phyloP scores from a whole-genome alignment of 2,329 filamentous ascomycete genomes.

The Metarhizium guizhouense region DNA sequence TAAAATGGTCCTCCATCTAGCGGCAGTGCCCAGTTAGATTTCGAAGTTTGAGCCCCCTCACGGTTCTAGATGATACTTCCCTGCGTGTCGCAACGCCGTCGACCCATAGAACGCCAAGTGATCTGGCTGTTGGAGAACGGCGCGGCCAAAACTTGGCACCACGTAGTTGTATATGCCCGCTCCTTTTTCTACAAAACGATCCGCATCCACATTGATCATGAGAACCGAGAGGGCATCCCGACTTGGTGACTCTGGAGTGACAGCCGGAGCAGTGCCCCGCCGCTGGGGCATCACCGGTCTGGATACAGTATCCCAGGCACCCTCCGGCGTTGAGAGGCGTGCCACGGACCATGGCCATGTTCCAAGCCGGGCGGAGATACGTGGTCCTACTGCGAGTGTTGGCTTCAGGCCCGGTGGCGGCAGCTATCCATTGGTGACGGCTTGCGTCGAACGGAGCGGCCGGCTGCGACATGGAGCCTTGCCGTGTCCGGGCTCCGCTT shows the following conservation, averaged over 20 bases:
- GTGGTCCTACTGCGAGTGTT: slow-evolving; percentile 46
- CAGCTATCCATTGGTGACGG: slow-evolving; percentile 34
- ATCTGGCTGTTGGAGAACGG: slow-evolving; percentile 50
- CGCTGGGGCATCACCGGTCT: slow-evolving; percentile 38
- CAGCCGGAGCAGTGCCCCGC: slow-evolving; percentile 56
- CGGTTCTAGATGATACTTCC: slow-evolving; percentile 52
- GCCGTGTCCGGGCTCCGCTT: background rate
- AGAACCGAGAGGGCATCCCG: slow-evolving; percentile 56
- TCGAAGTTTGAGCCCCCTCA: slow-evolving; percentile 36
- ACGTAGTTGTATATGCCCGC: slow-evolving; percentile 58
- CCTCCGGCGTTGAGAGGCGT: slow-evolving; percentile 58
- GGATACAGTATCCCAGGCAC: slow-evolving; percentile 42
- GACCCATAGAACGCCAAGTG: slow-evolving; percentile 55
- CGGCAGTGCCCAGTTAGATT: slow-evolving; percentile 52
- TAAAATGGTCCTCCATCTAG: slow-evolving; percentile 48
- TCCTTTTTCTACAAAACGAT: slow-evolving; percentile 59
- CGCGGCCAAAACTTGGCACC: slow-evolving; percentile 56
- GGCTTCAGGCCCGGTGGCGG: slow-evolving; percentile 57
- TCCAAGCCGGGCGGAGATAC: slow-evolving; percentile 50
- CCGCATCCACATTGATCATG: slow-evolving; percentile 51
- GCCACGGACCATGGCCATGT: slow-evolving; percentile 51
- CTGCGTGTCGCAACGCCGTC: slow-evolving; percentile 42
- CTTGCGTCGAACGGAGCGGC: slow-evolving; percentile 22
- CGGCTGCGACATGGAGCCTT: background rate
- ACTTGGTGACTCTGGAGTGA: slow-evolving; percentile 60